Evolutionary conservation across 495 filamentous ascomycete species (phyloP).

Genomic region (Evernia prunastri): DNA sequence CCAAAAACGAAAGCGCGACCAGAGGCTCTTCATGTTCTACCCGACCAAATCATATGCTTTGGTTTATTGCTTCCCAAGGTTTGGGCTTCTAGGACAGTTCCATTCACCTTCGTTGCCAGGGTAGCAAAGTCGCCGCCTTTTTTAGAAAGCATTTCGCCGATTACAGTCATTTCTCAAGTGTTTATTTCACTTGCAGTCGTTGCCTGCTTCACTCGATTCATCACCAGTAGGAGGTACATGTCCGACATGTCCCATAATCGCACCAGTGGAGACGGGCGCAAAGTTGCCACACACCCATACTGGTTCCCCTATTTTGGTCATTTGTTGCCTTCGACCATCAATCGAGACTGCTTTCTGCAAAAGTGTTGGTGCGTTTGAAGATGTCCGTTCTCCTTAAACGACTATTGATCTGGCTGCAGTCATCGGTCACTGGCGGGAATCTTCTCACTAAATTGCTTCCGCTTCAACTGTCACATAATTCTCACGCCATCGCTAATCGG

Average conservation of each 20-base stretch:
- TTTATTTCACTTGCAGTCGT: slow-evolving; percentile 6
- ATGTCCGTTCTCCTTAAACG: background rate
- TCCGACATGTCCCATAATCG: background rate
- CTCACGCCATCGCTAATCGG: slow-evolving; percentile 45
- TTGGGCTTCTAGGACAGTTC: no score
- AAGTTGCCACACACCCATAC: slow-evolving; percentile 46
- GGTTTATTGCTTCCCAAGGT: background rate
- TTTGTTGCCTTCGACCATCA: slow-evolving; percentile 41
- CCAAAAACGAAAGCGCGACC: no score
- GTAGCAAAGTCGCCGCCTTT: background rate
- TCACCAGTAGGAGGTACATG: slow-evolving; percentile 8
- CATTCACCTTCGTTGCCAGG: background rate
- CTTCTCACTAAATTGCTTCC: slow-evolving; percentile 47
- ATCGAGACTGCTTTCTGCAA: slow-evolving; percentile 39
- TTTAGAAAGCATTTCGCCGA: background rate
- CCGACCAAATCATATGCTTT: background rate
- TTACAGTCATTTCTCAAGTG: background rate
- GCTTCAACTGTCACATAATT: slow-evolving; percentile 45
- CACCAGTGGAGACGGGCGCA: slow-evolving; percentile 24
- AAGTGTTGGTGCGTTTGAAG: slow-evolving; percentile 36
- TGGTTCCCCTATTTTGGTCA: slow-evolving; percentile 56
- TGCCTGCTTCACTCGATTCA: slow-evolving; percentile 11
- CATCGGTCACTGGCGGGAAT: slow-evolving; percentile 40
- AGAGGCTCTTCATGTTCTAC: no score
- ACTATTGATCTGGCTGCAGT: background rate